A percentile compares a stretch with the other conserved stretches of the same genome.
These are phyloP conservation scores for Lactifluus rugatus DNA, from an alignment of 768 basidiomycete genomes.

Conservation along the genomic window DNA sequence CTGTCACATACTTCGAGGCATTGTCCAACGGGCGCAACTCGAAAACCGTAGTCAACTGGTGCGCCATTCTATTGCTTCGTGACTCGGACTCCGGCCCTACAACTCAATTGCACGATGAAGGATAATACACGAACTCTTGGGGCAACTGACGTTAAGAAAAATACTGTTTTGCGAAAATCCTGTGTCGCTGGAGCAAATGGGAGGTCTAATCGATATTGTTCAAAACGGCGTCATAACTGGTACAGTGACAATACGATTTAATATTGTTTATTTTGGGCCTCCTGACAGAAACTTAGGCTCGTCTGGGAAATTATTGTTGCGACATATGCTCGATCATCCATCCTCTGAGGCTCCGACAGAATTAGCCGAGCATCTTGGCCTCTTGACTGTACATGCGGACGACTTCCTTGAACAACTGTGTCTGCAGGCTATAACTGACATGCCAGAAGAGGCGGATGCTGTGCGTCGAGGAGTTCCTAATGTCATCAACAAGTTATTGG, in stretches of 20 bases:
- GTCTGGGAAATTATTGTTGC: conserved; percentile 69
- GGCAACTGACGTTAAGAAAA: conserved; percentile 55
- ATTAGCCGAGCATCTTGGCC: conserved; percentile 42
- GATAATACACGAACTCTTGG: conserved; percentile 83
- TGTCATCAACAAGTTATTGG: conserved; percentile 73
- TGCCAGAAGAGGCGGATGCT: conserved; percentile 59
- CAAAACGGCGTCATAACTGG: conserved; percentile 59
- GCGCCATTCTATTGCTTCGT: conserved; percentile 19
- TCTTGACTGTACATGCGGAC: conserved; percentile 33
- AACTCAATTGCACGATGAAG: conserved; percentile 31
- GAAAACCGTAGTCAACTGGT: conserved; percentile 81
- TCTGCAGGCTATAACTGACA: conserved; percentile 46
- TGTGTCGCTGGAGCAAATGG: conserved; percentile 54
- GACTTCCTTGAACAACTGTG: conserved; percentile 47
- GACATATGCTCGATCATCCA: conserved; percentile 48
- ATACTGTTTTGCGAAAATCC: conserved; percentile 50
- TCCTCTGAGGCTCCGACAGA: conserved; percentile 30
- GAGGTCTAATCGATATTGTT: conserved; percentile 71
- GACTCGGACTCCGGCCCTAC: neutral
- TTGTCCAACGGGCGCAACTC: conserved; percentile 51
- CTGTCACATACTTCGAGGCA: conserved; percentile 74
- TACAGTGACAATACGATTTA: conserved; percentile 23
- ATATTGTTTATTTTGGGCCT: neutral
- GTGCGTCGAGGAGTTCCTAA: conserved; percentile 61
- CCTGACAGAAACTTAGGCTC: conserved; percentile 41